phyloP scores from a whole-genome alignment of 768 basidiomycete species.

The Trametes coccinea region DNA sequence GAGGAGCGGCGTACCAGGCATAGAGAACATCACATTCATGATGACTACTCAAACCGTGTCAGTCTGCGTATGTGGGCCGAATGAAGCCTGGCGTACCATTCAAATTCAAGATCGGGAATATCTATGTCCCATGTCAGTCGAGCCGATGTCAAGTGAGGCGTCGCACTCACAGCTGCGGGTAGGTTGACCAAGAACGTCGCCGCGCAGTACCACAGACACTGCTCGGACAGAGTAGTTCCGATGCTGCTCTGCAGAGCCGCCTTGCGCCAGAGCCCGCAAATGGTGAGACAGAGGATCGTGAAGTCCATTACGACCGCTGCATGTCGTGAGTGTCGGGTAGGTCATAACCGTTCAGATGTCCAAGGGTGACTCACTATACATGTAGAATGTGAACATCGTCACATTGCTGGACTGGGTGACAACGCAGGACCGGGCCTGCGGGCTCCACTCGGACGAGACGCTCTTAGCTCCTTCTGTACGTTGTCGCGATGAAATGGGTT shows the following conservation, averaged over 20 bases:
- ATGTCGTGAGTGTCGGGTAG: not conserved
- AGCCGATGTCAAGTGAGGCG: not conserved
- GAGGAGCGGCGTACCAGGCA: constrained; percentile 5
- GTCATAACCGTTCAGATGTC: too few species aligned
- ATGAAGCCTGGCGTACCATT: not conserved
- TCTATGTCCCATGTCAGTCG: not conserved
- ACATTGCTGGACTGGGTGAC: constrained; percentile 8
- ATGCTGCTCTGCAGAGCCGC: constrained; percentile 10
- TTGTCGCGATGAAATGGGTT: too few species aligned
- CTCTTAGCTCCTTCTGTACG: constrained; percentile 6
- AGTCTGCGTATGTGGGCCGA: not conserved
- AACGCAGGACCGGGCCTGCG: not conserved
- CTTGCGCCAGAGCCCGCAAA: constrained; percentile 11
- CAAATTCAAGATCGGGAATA: constrained; percentile 7
- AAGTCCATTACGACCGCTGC: constrained; percentile 15
- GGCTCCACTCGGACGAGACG: not conserved
- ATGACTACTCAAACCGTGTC: not conserved
- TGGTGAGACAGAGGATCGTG: constrained; percentile 9
- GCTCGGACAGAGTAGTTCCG: constrained; percentile 12
- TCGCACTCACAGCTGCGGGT: constrained; percentile 7
- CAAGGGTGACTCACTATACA: constrained; percentile 11
- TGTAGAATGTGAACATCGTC: constrained; percentile 18
- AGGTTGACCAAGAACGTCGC: constrained; percentile 16
- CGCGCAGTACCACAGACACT: constrained; percentile 17
- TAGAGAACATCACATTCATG: constrained; percentile 20